phyloP scores from a whole-genome alignment of 768 basidiomycete species.

The Hirschioporus abietinus region DNA sequence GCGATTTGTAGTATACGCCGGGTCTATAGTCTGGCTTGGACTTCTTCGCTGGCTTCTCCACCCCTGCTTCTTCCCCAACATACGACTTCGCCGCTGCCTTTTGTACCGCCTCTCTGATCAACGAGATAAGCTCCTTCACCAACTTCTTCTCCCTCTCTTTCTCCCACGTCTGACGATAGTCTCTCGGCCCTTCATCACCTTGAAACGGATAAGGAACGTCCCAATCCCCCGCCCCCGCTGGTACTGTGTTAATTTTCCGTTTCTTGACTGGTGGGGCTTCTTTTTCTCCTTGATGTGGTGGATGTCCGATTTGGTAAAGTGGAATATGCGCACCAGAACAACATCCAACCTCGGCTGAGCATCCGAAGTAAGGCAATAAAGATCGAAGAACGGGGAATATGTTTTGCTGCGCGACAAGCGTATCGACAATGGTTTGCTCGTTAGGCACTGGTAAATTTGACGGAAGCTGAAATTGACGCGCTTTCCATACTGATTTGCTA shows the following conservation, averaged over 20 bases:
- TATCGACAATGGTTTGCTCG: slow-evolving; percentile 52
- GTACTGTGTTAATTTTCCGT: slow-evolving; percentile 60
- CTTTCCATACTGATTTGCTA: slow-evolving; percentile 22
- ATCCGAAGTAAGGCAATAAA: slow-evolving; percentile 22
- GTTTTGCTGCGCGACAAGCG: slow-evolving; percentile 59
- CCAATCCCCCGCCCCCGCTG: slow-evolving; percentile 79
- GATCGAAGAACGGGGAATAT: slow-evolving; percentile 61
- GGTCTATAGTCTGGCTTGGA: not conserved
- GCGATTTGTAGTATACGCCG: not conserved
- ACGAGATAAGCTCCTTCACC: slow-evolving; percentile 50
- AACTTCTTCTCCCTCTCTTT: slow-evolving; percentile 57
- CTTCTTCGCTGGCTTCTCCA: slow-evolving; percentile 12
- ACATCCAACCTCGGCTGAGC: slow-evolving; percentile 9
- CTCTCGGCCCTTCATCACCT: slow-evolving; percentile 62
- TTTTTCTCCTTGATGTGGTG: slow-evolving; percentile 11
- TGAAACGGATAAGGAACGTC: slow-evolving; percentile 77
- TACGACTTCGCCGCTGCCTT: slow-evolving; percentile 57
- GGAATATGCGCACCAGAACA: slow-evolving; percentile 4
- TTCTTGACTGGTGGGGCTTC: slow-evolving; percentile 40
- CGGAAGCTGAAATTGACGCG: slow-evolving; percentile 26
- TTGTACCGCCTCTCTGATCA: slow-evolving; percentile 55
- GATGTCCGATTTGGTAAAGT: slow-evolving; percentile 8
- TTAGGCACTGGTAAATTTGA: slow-evolving; percentile 42
- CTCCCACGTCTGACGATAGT: slow-evolving; percentile 64
- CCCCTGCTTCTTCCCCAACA: slow-evolving; percentile 22